Evolutionary conservation across 1,284 basidiomycete species (phyloP), one percentile per base, ranked within the genome.

Genomic region (Schizophyllum amplum): DNA sequence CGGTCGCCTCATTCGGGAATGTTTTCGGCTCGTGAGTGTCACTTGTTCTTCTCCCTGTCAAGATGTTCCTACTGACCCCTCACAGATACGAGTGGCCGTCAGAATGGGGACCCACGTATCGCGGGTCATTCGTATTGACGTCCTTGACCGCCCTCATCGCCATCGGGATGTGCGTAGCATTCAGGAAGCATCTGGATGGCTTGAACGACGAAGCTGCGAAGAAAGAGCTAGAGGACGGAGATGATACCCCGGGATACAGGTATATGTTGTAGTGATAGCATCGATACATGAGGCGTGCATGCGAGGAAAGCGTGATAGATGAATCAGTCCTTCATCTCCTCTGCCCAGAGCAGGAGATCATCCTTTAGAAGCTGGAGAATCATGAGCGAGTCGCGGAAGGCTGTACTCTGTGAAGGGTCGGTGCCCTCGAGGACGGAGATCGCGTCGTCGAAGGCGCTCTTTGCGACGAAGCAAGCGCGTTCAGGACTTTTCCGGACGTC

Each of bases 401-500:
- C 75, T 52, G 26, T 74, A 42, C 33, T 42, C 17, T 42, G 33
- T 9, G 33, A 42, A 17, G 33, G 33, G 33, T 65, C 52, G 72
- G 64, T 56, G 72, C 69, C 49, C 74, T 71, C 57, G 83, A 70
- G 24, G 76, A 75, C 33, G 72, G 48, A 66, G 26, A 87, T 75
- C 0, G 85, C 86, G 61, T 86, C 83, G 64, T 87, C 86, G 61
- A 87, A 86, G 1, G 85, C 84, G 60, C 82, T 81, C 65, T 87
- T 87, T 1, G 85, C 94, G 61, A 97, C 81, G 72, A 94, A 92
- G 74, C 93, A 95, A 51, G 94, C 94, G 62, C 91, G 82, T 71
- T 95, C 91, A 58, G 94, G 92, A 66, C 87, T 91, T 75, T 92
- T 90, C 67, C 88, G 81, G 69, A 97, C 94, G 74, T 97, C 33